Evolutionary conservation across 805 yeast genomes (phyloP), one percentile per base, ranked within the genome.

Genomic region (Candida pseudoglaebosa): DNA sequence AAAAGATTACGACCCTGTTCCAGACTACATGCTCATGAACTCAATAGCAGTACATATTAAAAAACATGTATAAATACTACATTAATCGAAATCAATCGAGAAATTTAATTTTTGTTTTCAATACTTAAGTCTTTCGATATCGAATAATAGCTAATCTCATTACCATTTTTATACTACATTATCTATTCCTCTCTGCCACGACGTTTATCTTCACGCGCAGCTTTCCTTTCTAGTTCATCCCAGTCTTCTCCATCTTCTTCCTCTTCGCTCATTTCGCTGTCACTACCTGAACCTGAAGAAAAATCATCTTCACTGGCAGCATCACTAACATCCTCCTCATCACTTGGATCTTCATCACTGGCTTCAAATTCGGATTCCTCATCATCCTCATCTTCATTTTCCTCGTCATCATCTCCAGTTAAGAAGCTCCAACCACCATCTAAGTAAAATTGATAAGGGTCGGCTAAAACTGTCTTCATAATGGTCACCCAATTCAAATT

Each of bases 381-480:
- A 32, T 77, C 82, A 31, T 77, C 84, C 34, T 75, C 80, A 14
- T 77, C 84, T 22, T 70, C 78, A 44, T 79, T 95, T 36, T 77
- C 84, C 7, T 59, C 50, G 42, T 82, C 96, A 15, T 90, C 89
- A 33, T 82, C 91, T 30, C 93, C 91, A 20, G 89, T 86, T 61
- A 93, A 75, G 76, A 93, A 88, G 20, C 79, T 75, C 99, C 99
- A 93, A 38, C 99, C 99, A 40, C 98, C 99, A 53, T 87, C 95
- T 13, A 61, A 63, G 63, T 90, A 93, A 67, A 93, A 93, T 56
- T 88, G 91, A 58, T 88, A 88, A 10, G 99, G 98, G 61, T 93
- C 96, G 3, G 89, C 81, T 47, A 76, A 79, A 46, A 91, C 80
- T 0, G 97, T 88, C 65, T 89, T 91, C 96, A 93, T 91, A 57